phyloP scores from a whole-genome alignment of 495 filamentous ascomycete genomes.

The Neurospora sp. region DNA sequence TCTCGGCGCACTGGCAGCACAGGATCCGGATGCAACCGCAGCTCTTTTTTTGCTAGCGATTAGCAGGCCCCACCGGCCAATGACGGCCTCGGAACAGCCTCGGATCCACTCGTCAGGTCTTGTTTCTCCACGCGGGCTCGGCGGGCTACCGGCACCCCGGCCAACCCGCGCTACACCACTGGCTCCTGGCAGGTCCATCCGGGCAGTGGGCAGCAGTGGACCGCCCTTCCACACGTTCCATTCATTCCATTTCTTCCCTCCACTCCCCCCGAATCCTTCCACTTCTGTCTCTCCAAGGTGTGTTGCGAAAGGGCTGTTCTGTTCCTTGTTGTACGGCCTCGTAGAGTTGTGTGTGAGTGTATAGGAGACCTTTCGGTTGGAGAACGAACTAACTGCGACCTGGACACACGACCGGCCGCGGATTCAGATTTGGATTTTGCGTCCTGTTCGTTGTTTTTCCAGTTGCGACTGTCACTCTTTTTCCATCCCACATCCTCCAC shows the following conservation, averaged over 20 bases:
- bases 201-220: background rate
- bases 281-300: too few species aligned
- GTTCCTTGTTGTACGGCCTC: background rate
- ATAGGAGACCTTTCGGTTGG: background rate
- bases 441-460: background rate
- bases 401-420: background rate
- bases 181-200: background rate
- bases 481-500: too few species aligned
- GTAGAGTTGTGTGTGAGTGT: background rate
- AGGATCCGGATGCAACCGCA: background rate
- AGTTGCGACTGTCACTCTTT: background rate
- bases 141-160: background rate
- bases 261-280: background rate
- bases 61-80: background rate
- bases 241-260: background rate
- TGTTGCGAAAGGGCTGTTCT: background rate
- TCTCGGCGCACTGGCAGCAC: background rate
- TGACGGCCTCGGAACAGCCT: background rate
- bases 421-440: background rate
- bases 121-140: background rate
- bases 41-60: background rate
- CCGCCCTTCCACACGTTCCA: background rate
- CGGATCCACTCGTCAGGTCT: background rate
- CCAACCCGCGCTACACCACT: background rate
- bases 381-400: background rate